Conservation (phyloP, 1,284 basidiomycete genomes). For the Malassezia restricta region DNA sequence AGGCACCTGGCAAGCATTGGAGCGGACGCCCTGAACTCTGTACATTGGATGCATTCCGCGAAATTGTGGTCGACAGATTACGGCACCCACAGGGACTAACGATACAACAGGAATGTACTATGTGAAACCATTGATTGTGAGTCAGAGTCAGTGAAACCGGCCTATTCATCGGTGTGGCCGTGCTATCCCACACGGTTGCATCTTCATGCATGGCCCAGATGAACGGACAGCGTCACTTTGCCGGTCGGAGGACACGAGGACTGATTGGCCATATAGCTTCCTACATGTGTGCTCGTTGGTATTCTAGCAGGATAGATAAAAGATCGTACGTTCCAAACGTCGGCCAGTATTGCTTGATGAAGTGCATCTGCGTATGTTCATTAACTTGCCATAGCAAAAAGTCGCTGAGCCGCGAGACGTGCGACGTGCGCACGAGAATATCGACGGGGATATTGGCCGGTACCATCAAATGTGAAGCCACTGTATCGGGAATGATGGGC, state of each 20-base stretch:
- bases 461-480: conserved; percentile 43
- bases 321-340: conserved; percentile 80
- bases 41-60: conserved; percentile 58
- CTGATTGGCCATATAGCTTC: conserved; percentile 10
- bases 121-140: not conserved
- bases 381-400: conserved; percentile 82
- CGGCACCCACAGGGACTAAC: conserved; percentile 27
- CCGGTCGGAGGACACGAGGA: conserved; percentile 9
- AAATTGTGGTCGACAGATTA: conserved; percentile 25
- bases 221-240: conserved; percentile 15
- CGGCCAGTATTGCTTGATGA: conserved; percentile 83
- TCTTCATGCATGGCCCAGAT: conserved; percentile 20
- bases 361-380: conserved; percentile 78
- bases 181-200: conserved; percentile 7
- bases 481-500: conserved; percentile 3
- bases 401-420: conserved; percentile 78
- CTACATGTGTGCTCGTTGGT: conserved; percentile 53
- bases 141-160: not conserved
- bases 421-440: conserved; percentile 79
- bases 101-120: conserved; percentile 34
- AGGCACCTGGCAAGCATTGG: conserved; percentile 58
- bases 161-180: conserved; percentile 18
- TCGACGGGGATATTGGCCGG: conserved; percentile 58
- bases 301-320: conserved; percentile 69
- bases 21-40: conserved; percentile 64